phyloP scores from a whole-genome alignment of 1,284 basidiomycete species.

The Athelia psychrophila region DNA sequence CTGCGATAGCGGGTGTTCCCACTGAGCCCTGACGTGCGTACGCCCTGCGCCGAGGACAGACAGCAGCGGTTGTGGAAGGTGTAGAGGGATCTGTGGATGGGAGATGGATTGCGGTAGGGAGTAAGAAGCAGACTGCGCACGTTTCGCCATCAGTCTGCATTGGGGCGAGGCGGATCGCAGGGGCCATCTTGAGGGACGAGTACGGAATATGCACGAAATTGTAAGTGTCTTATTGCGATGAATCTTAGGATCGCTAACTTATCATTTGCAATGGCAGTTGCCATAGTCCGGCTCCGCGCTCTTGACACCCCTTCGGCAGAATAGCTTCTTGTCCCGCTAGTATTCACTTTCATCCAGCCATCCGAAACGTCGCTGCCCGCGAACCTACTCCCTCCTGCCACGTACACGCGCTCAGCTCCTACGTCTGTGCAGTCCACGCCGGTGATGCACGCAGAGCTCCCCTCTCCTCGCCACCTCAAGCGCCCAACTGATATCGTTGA shows the following conservation, averaged over 20 bases:
- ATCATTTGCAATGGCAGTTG: slow-evolving; percentile 35
- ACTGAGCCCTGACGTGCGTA: slow-evolving; percentile 60
- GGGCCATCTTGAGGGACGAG: slow-evolving; percentile 61
- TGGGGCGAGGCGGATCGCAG: slow-evolving; percentile 64
- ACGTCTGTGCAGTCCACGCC: slow-evolving; percentile 27
- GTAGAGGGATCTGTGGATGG: slow-evolving; percentile 62
- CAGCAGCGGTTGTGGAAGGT: slow-evolving; percentile 59
- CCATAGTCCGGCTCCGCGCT: slow-evolving; percentile 56
- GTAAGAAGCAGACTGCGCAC: slow-evolving; percentile 62
- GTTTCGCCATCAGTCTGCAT: slow-evolving; percentile 77
- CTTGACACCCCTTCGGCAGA: slow-evolving; percentile 30
- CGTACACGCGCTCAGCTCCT: slow-evolving; percentile 29
- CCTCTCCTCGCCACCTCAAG: slow-evolving; percentile 31
- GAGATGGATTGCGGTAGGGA: slow-evolving; percentile 71
- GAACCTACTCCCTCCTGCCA: slow-evolving; percentile 37
- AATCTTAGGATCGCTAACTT: slow-evolving; percentile 3
- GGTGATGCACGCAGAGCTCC: slow-evolving; percentile 25
- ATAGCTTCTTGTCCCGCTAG: slow-evolving; percentile 37
- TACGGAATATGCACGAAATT: slow-evolving; percentile 50
- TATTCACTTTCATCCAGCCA: slow-evolving; percentile 53
- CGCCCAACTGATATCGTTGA: slow-evolving; percentile 50
- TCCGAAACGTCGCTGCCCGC: slow-evolving; percentile 32
- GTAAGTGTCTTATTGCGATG: slow-evolving; percentile 34
- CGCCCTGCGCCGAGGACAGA: slow-evolving; percentile 68
- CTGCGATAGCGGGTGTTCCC: slow-evolving; percentile 7